Conservation (phyloP, 768 basidiomycete genomes). For the Chalciporus pseudorubinellus region DNA sequence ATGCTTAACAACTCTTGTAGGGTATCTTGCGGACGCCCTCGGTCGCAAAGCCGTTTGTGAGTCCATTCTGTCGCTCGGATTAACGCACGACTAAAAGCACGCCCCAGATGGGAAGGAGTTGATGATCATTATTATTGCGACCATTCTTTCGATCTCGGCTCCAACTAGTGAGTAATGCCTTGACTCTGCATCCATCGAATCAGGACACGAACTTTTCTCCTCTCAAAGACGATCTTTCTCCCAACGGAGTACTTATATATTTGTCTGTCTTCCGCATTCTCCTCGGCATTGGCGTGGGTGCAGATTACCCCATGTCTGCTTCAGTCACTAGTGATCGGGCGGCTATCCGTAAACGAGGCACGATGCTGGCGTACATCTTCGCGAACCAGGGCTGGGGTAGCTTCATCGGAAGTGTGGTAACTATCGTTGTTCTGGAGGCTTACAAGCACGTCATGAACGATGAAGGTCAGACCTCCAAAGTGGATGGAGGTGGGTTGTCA, state of each 20-base stretch:
- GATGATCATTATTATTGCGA: conserved; percentile 73
- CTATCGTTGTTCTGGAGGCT: conserved; percentile 59
- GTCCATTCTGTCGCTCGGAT: conserved; percentile 25
- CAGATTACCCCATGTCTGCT: conserved; percentile 80
- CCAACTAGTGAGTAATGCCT: conserved; percentile 48
- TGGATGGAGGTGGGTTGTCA: conserved; percentile 60
- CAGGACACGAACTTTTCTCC: conserved; percentile 35
- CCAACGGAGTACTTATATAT: conserved; percentile 56
- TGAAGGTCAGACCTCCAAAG: conserved; percentile 55
- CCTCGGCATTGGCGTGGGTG: conserved; percentile 75
- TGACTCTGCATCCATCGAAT: neutral
- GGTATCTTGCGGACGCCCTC: conserved; percentile 68
- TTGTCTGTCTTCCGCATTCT: conserved; percentile 37
- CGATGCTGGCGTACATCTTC: conserved; percentile 88
- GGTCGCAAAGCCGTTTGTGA: conserved; percentile 79
- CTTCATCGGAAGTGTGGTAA: conserved; percentile 58
- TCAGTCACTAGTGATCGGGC: conserved; percentile 91
- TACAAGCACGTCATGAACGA: conserved; percentile 66
- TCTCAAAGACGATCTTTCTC: conserved; percentile 44
- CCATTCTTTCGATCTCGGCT: conserved; percentile 65
- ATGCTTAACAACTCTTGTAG: conserved; percentile 25
- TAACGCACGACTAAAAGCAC: conserved; percentile 1
- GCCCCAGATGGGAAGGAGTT: conserved; percentile 48
- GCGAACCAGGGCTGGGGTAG: conserved; percentile 86
- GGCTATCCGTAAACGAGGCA: conserved; percentile 68